A percentile compares a stretch with the other conserved stretches of the same genome.
Evolutionary conservation across 805 yeast genomes (phyloP).

Genomic region (Jamesozyma spencerorum): DNA sequence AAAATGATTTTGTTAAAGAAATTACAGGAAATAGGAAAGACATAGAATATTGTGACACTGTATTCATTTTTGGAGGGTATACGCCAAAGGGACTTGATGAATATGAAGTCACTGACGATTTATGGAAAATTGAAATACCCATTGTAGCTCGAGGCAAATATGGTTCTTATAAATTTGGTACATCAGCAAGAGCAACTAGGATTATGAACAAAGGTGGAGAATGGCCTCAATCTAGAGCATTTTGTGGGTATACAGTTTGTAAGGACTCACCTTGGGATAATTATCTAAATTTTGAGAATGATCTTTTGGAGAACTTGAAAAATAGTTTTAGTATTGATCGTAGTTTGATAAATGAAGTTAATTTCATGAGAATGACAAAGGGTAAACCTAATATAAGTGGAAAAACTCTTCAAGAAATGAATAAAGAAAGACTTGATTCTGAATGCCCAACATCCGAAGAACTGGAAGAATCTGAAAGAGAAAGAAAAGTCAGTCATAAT

Average conservation of each 20-base stretch:
- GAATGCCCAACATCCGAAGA: no score
- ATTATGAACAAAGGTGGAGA: constrained; percentile 10
- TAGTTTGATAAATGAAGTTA: neutral
- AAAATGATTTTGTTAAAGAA: no score
- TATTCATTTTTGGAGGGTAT: constrained; percentile 43
- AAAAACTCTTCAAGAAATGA: neutral
- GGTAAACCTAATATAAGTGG: neutral
- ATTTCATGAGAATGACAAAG: neutral
- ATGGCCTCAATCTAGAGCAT: constrained; percentile 31
- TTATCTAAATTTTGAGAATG: constrained; percentile 5
- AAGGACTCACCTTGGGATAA: constrained; percentile 5
- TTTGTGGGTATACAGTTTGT: constrained; percentile 23
- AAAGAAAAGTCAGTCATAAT: neutral
- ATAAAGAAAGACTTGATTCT: no score
- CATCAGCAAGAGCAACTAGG: constrained; percentile 29
- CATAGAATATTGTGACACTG: constrained; percentile 6
- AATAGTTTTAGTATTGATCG: constrained; percentile 2
- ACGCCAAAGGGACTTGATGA: constrained; percentile 21
- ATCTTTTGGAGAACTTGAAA: constrained; percentile 7
- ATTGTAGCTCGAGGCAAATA: constrained; percentile 30
- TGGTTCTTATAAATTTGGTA: constrained; percentile 30
- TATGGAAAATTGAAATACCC: constrained; percentile 36
- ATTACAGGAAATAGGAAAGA: no score
- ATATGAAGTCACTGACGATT: constrained; percentile 31
- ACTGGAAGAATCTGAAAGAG: neutral